A percentile compares a stretch with the other conserved stretches of the same genome.
Conservation (phyloP, 2,329 filamentous ascomycete species). For the Monilinia polystroma region DNA sequence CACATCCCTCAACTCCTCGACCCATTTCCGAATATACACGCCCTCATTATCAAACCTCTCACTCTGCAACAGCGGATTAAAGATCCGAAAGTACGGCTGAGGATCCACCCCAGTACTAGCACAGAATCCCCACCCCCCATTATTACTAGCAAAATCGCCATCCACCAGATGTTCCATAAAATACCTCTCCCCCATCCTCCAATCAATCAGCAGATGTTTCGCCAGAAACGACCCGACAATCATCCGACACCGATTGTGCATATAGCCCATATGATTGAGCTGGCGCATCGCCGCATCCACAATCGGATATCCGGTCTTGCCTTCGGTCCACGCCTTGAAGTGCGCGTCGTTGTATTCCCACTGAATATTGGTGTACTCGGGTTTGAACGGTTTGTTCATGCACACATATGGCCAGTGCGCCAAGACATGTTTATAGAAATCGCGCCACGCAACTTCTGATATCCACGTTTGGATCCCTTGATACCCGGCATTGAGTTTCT, state of each 20-base stretch:
- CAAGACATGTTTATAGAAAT: constrained; percentile 85
- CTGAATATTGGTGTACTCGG: constrained; percentile 75
- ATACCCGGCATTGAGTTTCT: constrained; percentile 64
- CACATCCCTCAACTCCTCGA: constrained; percentile 68
- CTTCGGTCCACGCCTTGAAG: constrained; percentile 73
- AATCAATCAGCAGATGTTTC: constrained; percentile 80
- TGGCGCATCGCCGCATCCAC: constrained; percentile 88
- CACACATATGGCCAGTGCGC: constrained; percentile 82
- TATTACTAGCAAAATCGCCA: constrained; percentile 41
- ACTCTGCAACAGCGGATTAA: constrained; percentile 81
- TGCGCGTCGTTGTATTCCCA: constrained; percentile 74
- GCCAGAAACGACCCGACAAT: constrained; percentile 76
- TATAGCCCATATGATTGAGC: constrained; percentile 64
- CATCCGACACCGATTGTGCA: constrained; percentile 87
- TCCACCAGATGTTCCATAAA: constrained; percentile 70
- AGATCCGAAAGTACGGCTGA: constrained; percentile 87
- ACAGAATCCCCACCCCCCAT: constrained; percentile 46
- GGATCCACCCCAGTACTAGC: constrained; percentile 75
- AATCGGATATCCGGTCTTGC: constrained; percentile 76
- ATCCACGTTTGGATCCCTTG: constrained; percentile 73
- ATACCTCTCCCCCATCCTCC: constrained; percentile 76
- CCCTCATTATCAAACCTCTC: constrained; percentile 82
- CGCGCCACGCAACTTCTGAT: constrained; percentile 79
- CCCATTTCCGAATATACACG: constrained; percentile 78
- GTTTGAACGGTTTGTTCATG: constrained; percentile 79